phyloP scores from a whole-genome alignment of 768 basidiomycete genomes.

The Boletellus ananas region DNA sequence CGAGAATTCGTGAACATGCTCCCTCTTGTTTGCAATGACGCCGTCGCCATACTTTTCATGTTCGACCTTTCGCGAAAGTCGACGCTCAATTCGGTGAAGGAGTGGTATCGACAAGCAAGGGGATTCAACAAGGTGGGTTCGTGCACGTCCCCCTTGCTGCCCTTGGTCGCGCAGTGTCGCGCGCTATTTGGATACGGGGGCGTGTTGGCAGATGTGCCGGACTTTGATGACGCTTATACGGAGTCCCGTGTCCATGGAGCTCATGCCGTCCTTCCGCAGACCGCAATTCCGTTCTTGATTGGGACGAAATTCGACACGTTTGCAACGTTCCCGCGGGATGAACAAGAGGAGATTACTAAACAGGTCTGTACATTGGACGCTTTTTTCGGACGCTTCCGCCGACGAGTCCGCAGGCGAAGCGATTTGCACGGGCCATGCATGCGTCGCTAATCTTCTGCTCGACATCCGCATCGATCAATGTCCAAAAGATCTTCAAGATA shows the following conservation, averaged over 20 bases:
- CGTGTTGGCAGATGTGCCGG: not conserved
- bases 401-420: slow-evolving; percentile 66
- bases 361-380: slow-evolving; percentile 53
- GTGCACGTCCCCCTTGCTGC: not conserved
- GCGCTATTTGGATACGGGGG: not conserved
- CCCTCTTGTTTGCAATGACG: slow-evolving; percentile 96
- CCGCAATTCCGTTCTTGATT: slow-evolving; percentile 96
- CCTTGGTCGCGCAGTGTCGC: not conserved
- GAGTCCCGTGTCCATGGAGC: slow-evolving; percentile 8
- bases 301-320: slow-evolving; percentile 99
- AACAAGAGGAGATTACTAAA: slow-evolving; percentile 99
- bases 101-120: slow-evolving; percentile 98
- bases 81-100: slow-evolving; percentile 97
- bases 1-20: slow-evolving; percentile 99
- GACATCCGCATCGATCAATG: slow-evolving; percentile 97
- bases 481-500: slow-evolving; percentile 99
- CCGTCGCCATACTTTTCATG: slow-evolving; percentile 99
- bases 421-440: slow-evolving; percentile 99
- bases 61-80: slow-evolving; percentile 98
- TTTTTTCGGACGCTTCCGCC: slow-evolving; percentile 5
- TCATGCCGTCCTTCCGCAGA: slow-evolving; percentile 46
- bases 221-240: slow-evolving; percentile 3
- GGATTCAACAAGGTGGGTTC: slow-evolving; percentile 93
- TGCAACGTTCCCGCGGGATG: slow-evolving; percentile 91
- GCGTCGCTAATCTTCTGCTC: slow-evolving; percentile 99